Conservation (phyloP, 495 filamentous ascomycete species). For the Neurospora sp. region DNA sequence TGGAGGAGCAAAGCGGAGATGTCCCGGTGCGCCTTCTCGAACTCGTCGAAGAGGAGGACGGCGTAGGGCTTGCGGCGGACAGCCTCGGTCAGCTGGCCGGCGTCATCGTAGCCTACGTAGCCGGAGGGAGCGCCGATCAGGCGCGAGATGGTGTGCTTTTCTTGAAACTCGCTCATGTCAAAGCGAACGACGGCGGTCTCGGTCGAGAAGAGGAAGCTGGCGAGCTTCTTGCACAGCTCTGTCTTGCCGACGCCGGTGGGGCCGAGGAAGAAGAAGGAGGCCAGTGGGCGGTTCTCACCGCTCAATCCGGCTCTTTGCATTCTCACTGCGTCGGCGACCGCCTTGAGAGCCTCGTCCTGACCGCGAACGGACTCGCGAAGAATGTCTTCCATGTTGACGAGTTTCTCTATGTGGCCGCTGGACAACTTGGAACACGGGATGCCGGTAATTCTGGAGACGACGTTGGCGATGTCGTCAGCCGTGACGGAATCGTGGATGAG, state of each 20-base stretch:
- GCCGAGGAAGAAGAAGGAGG: constrained; percentile 95
- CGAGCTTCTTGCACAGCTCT: constrained; percentile 93
- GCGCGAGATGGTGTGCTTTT: constrained; percentile 90
- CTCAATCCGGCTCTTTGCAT: constrained; percentile 89
- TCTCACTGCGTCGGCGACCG: constrained; percentile 85
- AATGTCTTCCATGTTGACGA: constrained; percentile 90
- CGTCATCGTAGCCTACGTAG: constrained; percentile 95
- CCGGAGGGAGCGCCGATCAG: constrained; percentile 89
- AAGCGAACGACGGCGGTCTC: constrained; percentile 79
- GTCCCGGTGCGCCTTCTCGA: constrained; percentile 93
- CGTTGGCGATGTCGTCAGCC: constrained; percentile 83
- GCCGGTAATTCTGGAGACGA: constrained; percentile 83
- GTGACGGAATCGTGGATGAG: constrained; percentile 89
- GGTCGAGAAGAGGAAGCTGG: constrained; percentile 83
- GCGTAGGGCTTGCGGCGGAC: constrained; percentile 94
- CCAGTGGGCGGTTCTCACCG: constrained; percentile 82
- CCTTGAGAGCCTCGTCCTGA: constrained; percentile 85
- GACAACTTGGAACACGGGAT: constrained; percentile 88
- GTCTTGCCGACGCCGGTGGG: constrained; percentile 97
- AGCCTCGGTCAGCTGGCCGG: constrained; percentile 91
- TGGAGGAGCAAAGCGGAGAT: constrained; percentile 91
- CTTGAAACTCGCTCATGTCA: constrained; percentile 97
- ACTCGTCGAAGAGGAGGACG: constrained; percentile 91
- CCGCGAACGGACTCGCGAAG: constrained; percentile 77
- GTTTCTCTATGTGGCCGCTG: constrained; percentile 80